Percentiles rank a stretch among this genome's conserved stretches.
These are phyloP conservation scores for Neurospora africana DNA, from an alignment of 495 filamentous ascomycete genomes.

Conservation along the genomic window DNA sequence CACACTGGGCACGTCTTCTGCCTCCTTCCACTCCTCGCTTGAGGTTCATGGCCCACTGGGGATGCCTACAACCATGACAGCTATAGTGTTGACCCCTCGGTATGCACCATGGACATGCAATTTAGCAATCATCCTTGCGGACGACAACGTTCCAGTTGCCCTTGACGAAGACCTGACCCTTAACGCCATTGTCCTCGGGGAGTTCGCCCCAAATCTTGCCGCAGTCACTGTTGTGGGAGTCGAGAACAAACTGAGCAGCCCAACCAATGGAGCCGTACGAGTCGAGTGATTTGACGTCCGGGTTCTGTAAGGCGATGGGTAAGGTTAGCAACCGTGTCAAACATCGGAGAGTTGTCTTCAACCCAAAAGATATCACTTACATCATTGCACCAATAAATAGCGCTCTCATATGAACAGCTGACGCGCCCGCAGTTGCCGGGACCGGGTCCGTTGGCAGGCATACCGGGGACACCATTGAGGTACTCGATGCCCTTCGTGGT, in stretches of 20 bases:
- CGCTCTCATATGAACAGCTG: conserved; percentile 12
- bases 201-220: not conserved
- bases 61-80: not conserved
- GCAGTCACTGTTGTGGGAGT: not conserved
- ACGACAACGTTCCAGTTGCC: not conserved
- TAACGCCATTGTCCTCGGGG: not conserved
- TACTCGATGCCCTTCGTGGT: conserved; percentile 16
- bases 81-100: not conserved
- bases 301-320: not conserved
- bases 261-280: not conserved
- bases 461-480: conserved; percentile 5
- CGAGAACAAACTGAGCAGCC: not conserved
- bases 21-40: not conserved
- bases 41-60: not conserved
- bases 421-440: conserved; percentile 16
- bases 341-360: not conserved
- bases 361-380: not conserved
- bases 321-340: not conserved
- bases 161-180: not conserved
- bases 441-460: conserved; percentile 10
- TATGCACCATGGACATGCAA: not conserved
- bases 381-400: conserved; percentile 25
- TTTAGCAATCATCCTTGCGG: not conserved
- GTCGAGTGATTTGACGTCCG: not conserved
- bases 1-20: not conserved